A percentile compares a stretch with the other conserved stretches of the same genome.
Evolutionary conservation across 2,329 filamentous ascomycete genomes (phyloP).

Genomic region (Fusarium penzigii): DNA sequence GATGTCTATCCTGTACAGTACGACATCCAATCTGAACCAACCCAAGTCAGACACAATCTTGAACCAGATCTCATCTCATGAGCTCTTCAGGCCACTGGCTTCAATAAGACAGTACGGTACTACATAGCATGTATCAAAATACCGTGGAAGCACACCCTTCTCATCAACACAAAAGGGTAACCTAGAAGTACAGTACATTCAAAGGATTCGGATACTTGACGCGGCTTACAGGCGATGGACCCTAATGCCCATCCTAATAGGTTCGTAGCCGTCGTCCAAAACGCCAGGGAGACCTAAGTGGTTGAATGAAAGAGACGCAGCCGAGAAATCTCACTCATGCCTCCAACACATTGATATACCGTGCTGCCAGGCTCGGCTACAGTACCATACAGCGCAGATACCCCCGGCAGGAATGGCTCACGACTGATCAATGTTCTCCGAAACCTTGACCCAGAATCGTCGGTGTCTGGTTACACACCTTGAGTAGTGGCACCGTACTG

Average conservation of each 20-base stretch:
- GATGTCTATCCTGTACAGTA: not conserved
- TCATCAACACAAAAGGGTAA: not conserved
- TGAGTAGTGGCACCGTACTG: not conserved
- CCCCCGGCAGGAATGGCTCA: too few species aligned
- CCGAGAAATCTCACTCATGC: too few species aligned
- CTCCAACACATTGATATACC: too few species aligned
- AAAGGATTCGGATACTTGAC: not conserved
- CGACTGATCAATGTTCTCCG: not conserved
- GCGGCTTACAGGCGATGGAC: not conserved
- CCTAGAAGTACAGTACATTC: not conserved
- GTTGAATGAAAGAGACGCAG: not conserved
- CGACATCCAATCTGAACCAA: not conserved
- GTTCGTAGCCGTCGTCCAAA: not conserved
- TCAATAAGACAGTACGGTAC: not conserved
- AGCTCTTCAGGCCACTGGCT: too few species aligned
- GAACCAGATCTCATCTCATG: not conserved
- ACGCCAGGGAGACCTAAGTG: not conserved
- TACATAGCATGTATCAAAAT: not conserved
- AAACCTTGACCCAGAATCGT: not conserved
- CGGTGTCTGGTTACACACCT: not conserved
- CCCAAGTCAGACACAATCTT: not conserved
- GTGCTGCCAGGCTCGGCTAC: not conserved
- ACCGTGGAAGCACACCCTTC: not conserved
- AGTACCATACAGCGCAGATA: not conserved
- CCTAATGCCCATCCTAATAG: not conserved